Conservation (phyloP, 2,329 filamentous ascomycete genomes). For the Fusarium irregulare region DNA sequence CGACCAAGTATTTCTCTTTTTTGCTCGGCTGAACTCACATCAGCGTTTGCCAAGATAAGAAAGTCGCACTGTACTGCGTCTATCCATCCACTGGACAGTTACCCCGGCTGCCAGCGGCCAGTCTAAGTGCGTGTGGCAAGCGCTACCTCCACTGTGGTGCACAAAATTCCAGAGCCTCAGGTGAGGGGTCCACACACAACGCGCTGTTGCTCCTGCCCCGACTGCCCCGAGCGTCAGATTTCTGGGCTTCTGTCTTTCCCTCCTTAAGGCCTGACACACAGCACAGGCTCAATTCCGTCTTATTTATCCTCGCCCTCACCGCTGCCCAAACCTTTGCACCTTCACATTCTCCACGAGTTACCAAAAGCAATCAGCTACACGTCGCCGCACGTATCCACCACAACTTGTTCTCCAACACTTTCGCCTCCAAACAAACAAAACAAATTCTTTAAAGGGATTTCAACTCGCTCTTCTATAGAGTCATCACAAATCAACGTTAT, state of each 20-base stretch:
- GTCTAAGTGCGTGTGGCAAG: slow-evolving; percentile 22
- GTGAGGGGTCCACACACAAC: slow-evolving; percentile 37
- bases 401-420: neutral
- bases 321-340: slow-evolving; percentile 35
- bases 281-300: neutral
- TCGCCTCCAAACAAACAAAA: slow-evolving; percentile 11
- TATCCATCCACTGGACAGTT: neutral
- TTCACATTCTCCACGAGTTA: slow-evolving; percentile 22
- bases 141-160: slow-evolving; percentile 29
- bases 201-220: slow-evolving; percentile 30
- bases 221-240: slow-evolving; percentile 36
- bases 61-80: slow-evolving; percentile 25
- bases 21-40: slow-evolving; percentile 12
- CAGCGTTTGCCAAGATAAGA: slow-evolving; percentile 24
- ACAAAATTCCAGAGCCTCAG: slow-evolving; percentile 40
- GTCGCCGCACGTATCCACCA: slow-evolving; percentile 5
- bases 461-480: slow-evolving; percentile 3
- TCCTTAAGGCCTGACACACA: slow-evolving; percentile 9
- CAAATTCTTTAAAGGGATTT: slow-evolving; percentile 17
- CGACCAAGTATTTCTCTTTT: slow-evolving; percentile 1
- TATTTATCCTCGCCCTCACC: slow-evolving; percentile 28
- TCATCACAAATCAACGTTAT: slow-evolving; percentile 5
- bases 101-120: slow-evolving; percentile 14
- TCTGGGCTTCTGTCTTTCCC: slow-evolving; percentile 20
- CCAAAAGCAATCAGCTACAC: slow-evolving; percentile 13